Percentiles rank a stretch among this genome's conserved stretches.
phyloP scores from a whole-genome alignment of 208 protist species.

The Trypanosoma cruzi region DNA sequence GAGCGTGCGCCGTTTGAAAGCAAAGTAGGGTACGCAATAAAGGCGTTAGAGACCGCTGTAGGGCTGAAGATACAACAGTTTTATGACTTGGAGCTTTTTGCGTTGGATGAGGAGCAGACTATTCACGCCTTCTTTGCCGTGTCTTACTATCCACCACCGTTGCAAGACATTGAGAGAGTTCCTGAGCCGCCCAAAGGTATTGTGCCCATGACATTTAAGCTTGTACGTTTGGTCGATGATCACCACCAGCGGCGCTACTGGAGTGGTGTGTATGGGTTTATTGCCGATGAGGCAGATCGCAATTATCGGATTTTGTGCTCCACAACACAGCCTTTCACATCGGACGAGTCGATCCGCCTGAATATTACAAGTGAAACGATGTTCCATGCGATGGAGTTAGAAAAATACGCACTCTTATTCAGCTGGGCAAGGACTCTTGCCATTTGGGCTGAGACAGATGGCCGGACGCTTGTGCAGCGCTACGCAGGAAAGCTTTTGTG shows the following conservation, averaged over 20 bases:
- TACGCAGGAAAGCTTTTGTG: conserved; percentile 13
- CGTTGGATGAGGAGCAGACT: conserved; percentile 27
- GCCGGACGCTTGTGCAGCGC: conserved; percentile 25
- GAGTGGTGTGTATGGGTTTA: conserved; percentile 17
- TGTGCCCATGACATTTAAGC: conserved; percentile 39
- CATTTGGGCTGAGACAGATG: conserved; percentile 31
- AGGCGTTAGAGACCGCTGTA: conserved; percentile 26
- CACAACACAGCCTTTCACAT: conserved; percentile 31
- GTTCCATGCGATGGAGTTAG: conserved; percentile 24
- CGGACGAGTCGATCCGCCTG: conserved; percentile 33
- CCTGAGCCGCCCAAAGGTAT: conserved; percentile 20
- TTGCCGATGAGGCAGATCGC: conserved; percentile 21
- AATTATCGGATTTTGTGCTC: conserved; percentile 5
- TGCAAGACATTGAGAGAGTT: background rate
- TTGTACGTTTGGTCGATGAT: conserved; percentile 25
- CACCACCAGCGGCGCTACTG: conserved; percentile 29
- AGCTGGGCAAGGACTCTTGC: conserved; percentile 28
- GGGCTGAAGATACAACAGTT: conserved; percentile 29
- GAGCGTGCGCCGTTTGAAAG: conserved; percentile 29
- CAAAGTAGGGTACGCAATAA: conserved; percentile 25
- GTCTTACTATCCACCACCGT: conserved; percentile 24
- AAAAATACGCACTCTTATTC: conserved; percentile 21
- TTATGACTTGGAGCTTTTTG: conserved; percentile 38
- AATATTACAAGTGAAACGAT: conserved; percentile 17
- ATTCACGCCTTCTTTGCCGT: conserved; percentile 33